A percentile compares a stretch with the other conserved stretches of the same genome.
Conservation (phyloP, 371 early-diverging fungal species). For the Rhizomucor miehei region DNA sequence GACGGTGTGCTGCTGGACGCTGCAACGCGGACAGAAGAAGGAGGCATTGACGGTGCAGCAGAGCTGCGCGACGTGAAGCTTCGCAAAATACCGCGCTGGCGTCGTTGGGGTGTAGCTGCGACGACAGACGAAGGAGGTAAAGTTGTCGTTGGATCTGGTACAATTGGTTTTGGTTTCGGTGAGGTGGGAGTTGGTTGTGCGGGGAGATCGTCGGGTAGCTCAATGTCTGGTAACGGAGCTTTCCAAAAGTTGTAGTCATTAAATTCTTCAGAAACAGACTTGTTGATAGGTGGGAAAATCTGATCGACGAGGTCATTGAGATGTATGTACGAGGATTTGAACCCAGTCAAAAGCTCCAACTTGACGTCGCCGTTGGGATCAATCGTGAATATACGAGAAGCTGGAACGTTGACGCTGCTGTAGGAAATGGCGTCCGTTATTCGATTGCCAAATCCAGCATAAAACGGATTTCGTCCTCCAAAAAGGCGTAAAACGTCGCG, state of each 20-base stretch:
- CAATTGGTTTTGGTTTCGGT: constrained; percentile 38
- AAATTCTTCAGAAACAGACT: constrained; percentile 61
- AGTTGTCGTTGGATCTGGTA: constrained; percentile 30
- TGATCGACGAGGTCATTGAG: constrained; percentile 94
- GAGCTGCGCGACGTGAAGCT: constrained; percentile 34
- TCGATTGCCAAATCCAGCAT: constrained; percentile 99
- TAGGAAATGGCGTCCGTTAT: constrained; percentile 94
- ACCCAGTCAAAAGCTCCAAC: constrained; percentile 82
- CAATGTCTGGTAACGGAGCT: constrained; percentile 48
- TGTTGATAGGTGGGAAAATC: constrained; percentile 83
- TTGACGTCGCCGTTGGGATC: constrained; percentile 92
- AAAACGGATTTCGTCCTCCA: constrained; percentile 82
- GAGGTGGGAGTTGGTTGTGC: constrained; percentile 10
- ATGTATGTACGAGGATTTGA: constrained; percentile 83
- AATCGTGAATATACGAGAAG: constrained; percentile 96
- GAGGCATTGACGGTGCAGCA: constrained; percentile 2
- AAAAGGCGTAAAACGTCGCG: constrained; percentile 90
- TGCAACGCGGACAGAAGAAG: constrained; percentile 4
- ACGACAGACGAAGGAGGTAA: constrained; percentile 21
- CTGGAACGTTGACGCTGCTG: constrained; percentile 91
- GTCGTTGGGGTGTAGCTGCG: constrained; percentile 11
- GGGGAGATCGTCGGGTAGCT: constrained; percentile 44
- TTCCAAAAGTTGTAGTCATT: constrained; percentile 92
- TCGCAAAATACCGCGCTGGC: constrained; percentile 26
- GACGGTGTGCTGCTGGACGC: constrained; percentile 18